phyloP scores from a whole-genome alignment of 2,329 filamentous ascomycete species.

The Xylariaceae sp. region DNA sequence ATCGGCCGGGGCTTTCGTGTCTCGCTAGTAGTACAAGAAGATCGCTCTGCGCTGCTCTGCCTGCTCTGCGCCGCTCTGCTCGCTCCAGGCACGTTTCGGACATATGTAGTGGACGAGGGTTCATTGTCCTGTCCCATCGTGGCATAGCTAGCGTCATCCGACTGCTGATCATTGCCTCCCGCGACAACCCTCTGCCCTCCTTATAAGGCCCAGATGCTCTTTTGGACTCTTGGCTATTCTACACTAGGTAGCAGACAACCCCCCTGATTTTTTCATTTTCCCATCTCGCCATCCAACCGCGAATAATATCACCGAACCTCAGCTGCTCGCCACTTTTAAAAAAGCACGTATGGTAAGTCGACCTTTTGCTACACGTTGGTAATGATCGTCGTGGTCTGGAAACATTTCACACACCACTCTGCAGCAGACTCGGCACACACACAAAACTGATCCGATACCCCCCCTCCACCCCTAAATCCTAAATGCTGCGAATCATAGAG shows the following conservation, averaged over 20 bases:
- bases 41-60: background rate
- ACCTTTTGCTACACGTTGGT: slow-evolving; percentile 16
- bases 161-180: slow-evolving; percentile 31
- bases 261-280: slow-evolving; percentile 18
- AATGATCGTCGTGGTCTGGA: slow-evolving; percentile 30
- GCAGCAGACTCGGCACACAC: slow-evolving; percentile 24
- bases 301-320: slow-evolving; percentile 2
- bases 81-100: slow-evolving; percentile 7
- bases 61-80: slow-evolving; percentile 1
- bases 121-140: slow-evolving; percentile 25
- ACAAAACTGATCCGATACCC: slow-evolving; percentile 24
- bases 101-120: slow-evolving; percentile 9
- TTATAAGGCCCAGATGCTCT: slow-evolving; percentile 29
- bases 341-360: slow-evolving; percentile 8
- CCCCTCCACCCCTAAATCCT: slow-evolving; percentile 14
- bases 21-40: background rate
- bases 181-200: slow-evolving; percentile 22
- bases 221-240: slow-evolving; percentile 20
- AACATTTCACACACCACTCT: slow-evolving; percentile 23
- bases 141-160: slow-evolving; percentile 31
- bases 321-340: slow-evolving; percentile 7
- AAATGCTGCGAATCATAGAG: slow-evolving; percentile 17
- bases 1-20: background rate
- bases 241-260: slow-evolving; percentile 19
- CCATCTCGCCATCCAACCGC: slow-evolving; percentile 18